Base-by-base conservation (phyloP, 345 rosid genomes). In the Limnanthes douglasii region DNA sequence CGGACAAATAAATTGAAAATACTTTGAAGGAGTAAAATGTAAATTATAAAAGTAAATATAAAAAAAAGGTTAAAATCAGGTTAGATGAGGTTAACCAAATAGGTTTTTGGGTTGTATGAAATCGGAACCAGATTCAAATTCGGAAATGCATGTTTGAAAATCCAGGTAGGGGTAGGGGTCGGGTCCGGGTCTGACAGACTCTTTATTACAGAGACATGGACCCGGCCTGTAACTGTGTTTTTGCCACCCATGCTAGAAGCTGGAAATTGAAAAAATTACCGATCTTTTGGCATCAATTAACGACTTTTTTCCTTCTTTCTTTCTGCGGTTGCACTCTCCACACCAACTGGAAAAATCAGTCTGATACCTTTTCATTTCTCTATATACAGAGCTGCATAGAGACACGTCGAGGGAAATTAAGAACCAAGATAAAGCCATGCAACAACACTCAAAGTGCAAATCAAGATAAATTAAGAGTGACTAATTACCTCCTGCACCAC, bases 401-500 rank as follows among this genome's bases (percentile, higher is more conserved):
- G 50, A 17, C 43, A 40, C 31, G 15, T 9, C 9, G 27, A 51
- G 5, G 46, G 25, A 44, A 13, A 14, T 31, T 38, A 5, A 31
- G 34, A 18, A 23, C 46, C 39, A 22, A 44, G 54, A 36, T 41
- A 47, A 47, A 9, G 10, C 9, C 12, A 22, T 17, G 24, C 25
- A 14, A 39, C 14, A 21, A 4, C 28, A 16, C 18, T 21, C 20
- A 33, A 11, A 10, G 32, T 1, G 32, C 1, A 15, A 11, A 26
- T 7, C 30, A 28, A 11, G 13, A 26, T 21, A 2, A 49, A 21
- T 31, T 3, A 35, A 42, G 15, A 12, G 37, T 19, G 22, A 24
- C 10, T 35, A 16, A 28, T 60, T 64, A 90, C 96, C 96, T 90
- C 71, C 85, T 69, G 56, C 99, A 90, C 99, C 99, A 90, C 23